Base-by-base conservation (phyloP, 164 flowering plant species). In the Dillenia turbinata region DNA sequence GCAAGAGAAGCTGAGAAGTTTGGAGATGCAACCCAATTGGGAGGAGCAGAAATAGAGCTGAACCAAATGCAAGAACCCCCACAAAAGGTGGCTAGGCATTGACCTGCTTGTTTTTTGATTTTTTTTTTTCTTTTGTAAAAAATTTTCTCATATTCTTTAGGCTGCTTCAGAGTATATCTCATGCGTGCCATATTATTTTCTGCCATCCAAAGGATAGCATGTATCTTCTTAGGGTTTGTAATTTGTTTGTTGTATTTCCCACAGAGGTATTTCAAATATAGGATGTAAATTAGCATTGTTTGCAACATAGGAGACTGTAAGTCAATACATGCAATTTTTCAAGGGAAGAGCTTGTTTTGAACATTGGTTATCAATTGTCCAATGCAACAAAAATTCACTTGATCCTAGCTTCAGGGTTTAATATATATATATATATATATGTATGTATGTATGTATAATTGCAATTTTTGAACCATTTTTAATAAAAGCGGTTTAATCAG, bases 1-100 rank as follows among this genome's bases (percentile, higher is more conserved):
- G 86, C 85, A 44, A 80, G 91, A 68, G 97, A 90, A 78, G 86
- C 82, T 9, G 97, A 92, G 62, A 95, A 87, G 70, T 79, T 75
- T 47, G 73, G 78, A 14, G 71, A 51, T 69, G n/a, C 15, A 7
- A 68, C 72, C 24, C 84, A 73, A 47, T 54, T 55, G 9, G 71
- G 65, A 51, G 54, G 59, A 54, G 69, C 56, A 71, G 82, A 82
- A 71, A 70, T 79, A 62, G 93, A 85, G 74, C 82, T 86, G 92
- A 83, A 74, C 66, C 69, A 68, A 15, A 66, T 85, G 17, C 50
- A 53, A 9, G 67, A 67, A 9, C 70, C 69, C 56, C 73, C 70
- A n/a, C 60, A 54, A 56, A 66, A 66, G 76, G 69, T 69, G 60
- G 71, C 26, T 26, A 56, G 57, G 68, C 59, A 50, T 64, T 62